Base-by-base conservation (phyloP, 768 basidiomycete species). In the Boletales sp. region DNA sequence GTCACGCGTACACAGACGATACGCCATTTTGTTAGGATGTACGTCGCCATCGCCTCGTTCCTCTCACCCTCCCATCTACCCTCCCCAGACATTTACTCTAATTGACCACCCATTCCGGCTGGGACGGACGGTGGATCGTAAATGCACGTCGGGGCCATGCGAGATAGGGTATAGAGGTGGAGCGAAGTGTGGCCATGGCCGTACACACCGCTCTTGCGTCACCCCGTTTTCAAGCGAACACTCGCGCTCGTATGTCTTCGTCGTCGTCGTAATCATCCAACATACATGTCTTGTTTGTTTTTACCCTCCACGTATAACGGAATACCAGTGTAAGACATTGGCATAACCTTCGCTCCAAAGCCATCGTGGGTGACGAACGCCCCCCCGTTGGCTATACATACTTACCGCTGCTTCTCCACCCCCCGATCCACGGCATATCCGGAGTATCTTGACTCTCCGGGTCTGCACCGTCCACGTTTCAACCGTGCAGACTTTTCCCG, bases 161-260 rank as follows among this genome's bases (percentile, higher is more conserved):
- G 43, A 43, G 35, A 24, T 27, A 6, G 36, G 40, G 50, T 40
- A 52, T 12, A n/a, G 19, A 36, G 19, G 32, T 43, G 10, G 55
- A 43, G 18, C 29, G 29, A 21, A 39, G 39, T 30, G 42, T 17
- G 42, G 55, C 48, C 34, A 7, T 40, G 2, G 37, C 12, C 43
- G 37, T 37, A 29, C 18, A 55, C 43, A 51, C 38, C 53, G 31
- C 37, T 40, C 36, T 44, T 41, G 45, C 40, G 47, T 32, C 18
- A 17, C 29, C 40, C 42, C 4, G 12, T 40, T 29, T 17, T 27
- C 24, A 27, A 27, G 24, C 6, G 24, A 7, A 27, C 24, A 3
- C 7, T 27, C 7, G 32, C 19, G 31, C 18, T 50, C 45, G 18
- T 48, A 14, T 45, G 24, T 21, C n/a, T n/a, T n/a, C 21, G 21